Percentiles rank a stretch among this genome's conserved stretches.
These are phyloP conservation scores for Phytopythium litorale DNA, from an alignment of 352 stramenopile genomes.

Conservation along the genomic window DNA sequence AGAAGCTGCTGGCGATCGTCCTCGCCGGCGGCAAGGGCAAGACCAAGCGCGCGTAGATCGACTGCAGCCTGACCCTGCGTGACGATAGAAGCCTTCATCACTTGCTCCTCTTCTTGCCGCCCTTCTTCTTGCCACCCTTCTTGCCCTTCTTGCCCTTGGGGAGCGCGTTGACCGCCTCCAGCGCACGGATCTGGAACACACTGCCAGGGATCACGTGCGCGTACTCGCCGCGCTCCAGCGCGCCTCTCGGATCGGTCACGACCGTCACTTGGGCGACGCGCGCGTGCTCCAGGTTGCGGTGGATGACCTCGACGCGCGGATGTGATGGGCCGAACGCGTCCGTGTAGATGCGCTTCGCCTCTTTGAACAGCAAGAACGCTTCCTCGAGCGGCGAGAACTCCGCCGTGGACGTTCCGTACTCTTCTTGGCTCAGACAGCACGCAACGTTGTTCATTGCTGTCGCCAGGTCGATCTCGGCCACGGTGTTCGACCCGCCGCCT, in stretches of 20 bases:
- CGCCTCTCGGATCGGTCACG: conserved; percentile 36
- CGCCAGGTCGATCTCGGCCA: conserved; percentile 35
- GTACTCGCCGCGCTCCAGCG: conserved; percentile 51
- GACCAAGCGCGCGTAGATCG: conserved; percentile 18
- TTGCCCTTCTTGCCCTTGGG: conserved; percentile 14
- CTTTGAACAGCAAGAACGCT: conserved; percentile 57
- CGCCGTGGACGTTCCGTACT: conserved; percentile 11
- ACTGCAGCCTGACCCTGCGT: not conserved
- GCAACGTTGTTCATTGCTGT: conserved; percentile 75
- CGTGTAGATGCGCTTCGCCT: conserved; percentile 38
- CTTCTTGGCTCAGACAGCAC: conserved; percentile 60
- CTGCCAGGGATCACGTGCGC: conserved; percentile 57
- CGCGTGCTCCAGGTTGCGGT: conserved; percentile 45
- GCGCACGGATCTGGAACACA: conserved; percentile 61
- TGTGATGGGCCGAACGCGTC: conserved; percentile 40
- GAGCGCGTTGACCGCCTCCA: conserved; percentile 29
- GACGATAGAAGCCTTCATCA: conserved; percentile 3
- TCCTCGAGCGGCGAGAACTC: conserved; percentile 25
- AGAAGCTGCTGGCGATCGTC: conserved; percentile 23
- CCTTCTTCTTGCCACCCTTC: conserved; percentile 28
- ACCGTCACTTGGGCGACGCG: conserved; percentile 32
- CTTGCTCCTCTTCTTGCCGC: conserved; percentile 42
- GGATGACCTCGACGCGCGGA: conserved; percentile 37
- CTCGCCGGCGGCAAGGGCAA: conserved; percentile 16
- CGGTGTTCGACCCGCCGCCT: conserved; percentile 14